Base-by-base conservation (phyloP, 208 protist genomes). In the Blastocrithidia nonstop region DNA sequence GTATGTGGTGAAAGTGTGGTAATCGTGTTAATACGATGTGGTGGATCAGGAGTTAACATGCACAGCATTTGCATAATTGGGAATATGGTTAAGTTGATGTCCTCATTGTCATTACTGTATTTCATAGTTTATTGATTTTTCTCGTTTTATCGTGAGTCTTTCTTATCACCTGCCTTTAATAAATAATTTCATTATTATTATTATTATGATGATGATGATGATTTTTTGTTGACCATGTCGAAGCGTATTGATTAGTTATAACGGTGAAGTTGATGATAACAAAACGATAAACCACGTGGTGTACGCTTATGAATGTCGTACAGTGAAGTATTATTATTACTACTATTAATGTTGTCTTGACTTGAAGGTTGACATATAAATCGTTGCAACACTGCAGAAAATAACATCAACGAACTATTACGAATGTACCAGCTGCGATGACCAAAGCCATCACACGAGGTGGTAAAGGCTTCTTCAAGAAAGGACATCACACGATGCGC, bases 341-440 rank as follows among this genome's bases (percentile, higher is more conserved):
- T 66, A 6, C 82, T 35, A n/a, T 35, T 35, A n/a, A 15, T 35
- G 29, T n/a, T 35, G 29, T 35, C n/a, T 11, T 35, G 11, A n/a
- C 29, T 35, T 3, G 71, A 77, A 61, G 84, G 71, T 60, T 91
- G 82, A n/a, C 85, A 83, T 26, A 95, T 67, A 46, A 93, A 81
- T 39, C 89, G 79, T 23, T 88, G 81, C 6, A 95, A 64, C 16
- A 95, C 74, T 6, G 83, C 63, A 4, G 85, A 75, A 51, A 84
- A 95, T 5, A 93, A 66, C 75, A 95, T 94, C 1, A 95, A 48
- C 15, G 76, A 88, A 59, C 76, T 89, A 61, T 95, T 95, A 20
- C 83, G 66, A 45, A 92, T 88, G 32, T 71, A 64, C 89, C 89
- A 95, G 46, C 63, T 79, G 15, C 40, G 39, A 39, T 88, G 57